Conservation (phyloP, 2,329 filamentous ascomycete species). For the Trichoderma guizhouense region DNA sequence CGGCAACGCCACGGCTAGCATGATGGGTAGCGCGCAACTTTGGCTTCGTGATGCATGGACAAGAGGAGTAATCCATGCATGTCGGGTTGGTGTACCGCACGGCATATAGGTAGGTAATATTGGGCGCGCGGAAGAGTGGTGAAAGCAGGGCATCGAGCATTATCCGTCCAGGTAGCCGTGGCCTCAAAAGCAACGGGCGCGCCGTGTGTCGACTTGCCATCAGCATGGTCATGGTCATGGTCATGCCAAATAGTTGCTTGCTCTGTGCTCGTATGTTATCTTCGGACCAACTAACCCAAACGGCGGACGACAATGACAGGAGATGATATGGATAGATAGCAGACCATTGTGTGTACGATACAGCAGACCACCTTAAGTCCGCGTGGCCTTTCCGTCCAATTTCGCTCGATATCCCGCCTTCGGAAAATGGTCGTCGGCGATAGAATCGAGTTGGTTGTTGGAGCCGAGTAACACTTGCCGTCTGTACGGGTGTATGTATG, state of each 20-base stretch:
- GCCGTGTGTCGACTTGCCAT: background rate
- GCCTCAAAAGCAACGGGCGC: background rate
- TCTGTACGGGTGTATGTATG: background rate
- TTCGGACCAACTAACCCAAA: background rate
- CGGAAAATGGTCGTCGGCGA: conserved; percentile 3
- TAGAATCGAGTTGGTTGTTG: background rate
- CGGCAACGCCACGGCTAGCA: conserved; percentile 10
- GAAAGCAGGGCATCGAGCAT: background rate
- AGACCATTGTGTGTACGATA: background rate
- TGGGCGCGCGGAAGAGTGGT: background rate
- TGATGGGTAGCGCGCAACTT: background rate
- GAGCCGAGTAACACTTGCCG: background rate
- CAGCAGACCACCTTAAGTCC: background rate
- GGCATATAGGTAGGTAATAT: background rate
- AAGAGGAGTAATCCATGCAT: background rate
- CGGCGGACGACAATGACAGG: background rate
- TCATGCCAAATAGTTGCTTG: background rate
- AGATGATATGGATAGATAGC: background rate
- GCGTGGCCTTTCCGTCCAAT: background rate
- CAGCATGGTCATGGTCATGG: background rate
- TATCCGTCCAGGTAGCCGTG: background rate
- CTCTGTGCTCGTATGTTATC: conserved; percentile 8
- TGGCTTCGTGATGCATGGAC: conserved; percentile 3
- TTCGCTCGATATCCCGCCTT: background rate
- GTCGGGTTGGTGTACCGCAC: background rate